These are phyloP conservation scores for Calonectria fujianensis DNA, from an alignment of 2,329 filamentous ascomycete genomes.

Conservation along the genomic window DNA sequence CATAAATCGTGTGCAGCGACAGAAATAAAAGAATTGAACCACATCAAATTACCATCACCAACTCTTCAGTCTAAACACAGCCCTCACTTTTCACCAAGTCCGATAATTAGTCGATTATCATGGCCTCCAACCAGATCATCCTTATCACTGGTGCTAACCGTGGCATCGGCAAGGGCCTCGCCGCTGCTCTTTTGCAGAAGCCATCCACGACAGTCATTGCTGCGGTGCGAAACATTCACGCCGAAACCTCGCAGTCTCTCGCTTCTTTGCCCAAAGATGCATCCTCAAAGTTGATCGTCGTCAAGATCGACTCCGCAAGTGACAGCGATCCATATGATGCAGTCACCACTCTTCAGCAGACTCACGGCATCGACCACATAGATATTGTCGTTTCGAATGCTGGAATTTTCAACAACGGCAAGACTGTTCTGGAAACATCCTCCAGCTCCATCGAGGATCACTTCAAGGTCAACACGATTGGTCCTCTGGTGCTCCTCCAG, in stretches of 20 bases:
- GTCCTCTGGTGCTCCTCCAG: neutral
- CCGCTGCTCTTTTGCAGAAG: neutral
- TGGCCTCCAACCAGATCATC: slow-evolving; percentile 2
- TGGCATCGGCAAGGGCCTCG: slow-evolving; percentile 1
- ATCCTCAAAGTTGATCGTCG: neutral
- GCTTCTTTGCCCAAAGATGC: neutral
- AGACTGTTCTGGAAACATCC: neutral
- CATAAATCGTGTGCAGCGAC: neutral
- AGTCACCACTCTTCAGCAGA: neutral
- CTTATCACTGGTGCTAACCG: slow-evolving; percentile 15
- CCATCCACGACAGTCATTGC: slow-evolving; percentile 8
- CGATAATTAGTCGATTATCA: neutral
- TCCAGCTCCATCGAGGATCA: neutral
- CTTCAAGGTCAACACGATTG: neutral
- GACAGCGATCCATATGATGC: neutral
- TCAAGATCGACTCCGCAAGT: slow-evolving; percentile 13
- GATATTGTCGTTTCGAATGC: slow-evolving; percentile 12
- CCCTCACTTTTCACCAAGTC: neutral
- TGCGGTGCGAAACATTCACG: neutral
- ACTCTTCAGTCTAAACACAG: neutral
- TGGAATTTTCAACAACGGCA: neutral
- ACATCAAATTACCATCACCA: neutral
- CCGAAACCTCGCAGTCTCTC: neutral
- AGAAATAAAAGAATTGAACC: neutral
- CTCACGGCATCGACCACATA: neutral